phyloP scores from a whole-genome alignment of 768 basidiomycete genomes.

The Pleurotus cornucopiae region DNA sequence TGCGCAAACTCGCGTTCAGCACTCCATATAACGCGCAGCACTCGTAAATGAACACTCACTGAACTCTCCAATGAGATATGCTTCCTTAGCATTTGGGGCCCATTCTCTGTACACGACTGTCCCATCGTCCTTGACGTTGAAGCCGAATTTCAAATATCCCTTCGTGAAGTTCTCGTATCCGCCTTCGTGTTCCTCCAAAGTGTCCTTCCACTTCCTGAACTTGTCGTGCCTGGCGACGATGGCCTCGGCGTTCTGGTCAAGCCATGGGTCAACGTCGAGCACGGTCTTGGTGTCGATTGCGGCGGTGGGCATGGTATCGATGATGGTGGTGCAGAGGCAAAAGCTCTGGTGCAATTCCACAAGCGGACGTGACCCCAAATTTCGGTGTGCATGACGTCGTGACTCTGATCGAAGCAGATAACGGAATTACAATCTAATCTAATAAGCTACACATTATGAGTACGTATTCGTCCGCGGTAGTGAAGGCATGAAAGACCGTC shows the following conservation, averaged over 20 bases:
- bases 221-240: constrained; percentile 66
- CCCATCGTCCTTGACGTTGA: constrained; percentile 65
- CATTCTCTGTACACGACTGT: constrained; percentile 88
- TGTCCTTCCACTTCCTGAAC: constrained; percentile 73
- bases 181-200: constrained; percentile 75
- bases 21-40: constrained; percentile 5
- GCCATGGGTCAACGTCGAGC: constrained; percentile 64
- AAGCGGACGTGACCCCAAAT: background rate
- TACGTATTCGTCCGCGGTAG: background rate
- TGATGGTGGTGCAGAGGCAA: constrained; percentile 17
- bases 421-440: background rate
- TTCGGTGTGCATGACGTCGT: constrained; percentile 6
- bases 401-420: constrained; percentile 7
- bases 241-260: constrained; percentile 66
- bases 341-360: constrained; percentile 4
- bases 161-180: constrained; percentile 78
- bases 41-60: constrained; percentile 52
- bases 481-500: constrained; percentile 5
- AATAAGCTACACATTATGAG: constrained; percentile 2
- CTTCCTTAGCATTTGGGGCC: constrained; percentile 87
- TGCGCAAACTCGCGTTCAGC: background rate
- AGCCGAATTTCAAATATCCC: constrained; percentile 76
- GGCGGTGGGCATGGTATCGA: constrained; percentile 32
- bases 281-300: constrained; percentile 56
- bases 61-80: constrained; percentile 91